Percentiles rank a stretch among this genome's conserved stretches.
Evolutionary conservation across 2,329 filamentous ascomycete species (phyloP).

Genomic region (Phaeophleospora eucalypticola): DNA sequence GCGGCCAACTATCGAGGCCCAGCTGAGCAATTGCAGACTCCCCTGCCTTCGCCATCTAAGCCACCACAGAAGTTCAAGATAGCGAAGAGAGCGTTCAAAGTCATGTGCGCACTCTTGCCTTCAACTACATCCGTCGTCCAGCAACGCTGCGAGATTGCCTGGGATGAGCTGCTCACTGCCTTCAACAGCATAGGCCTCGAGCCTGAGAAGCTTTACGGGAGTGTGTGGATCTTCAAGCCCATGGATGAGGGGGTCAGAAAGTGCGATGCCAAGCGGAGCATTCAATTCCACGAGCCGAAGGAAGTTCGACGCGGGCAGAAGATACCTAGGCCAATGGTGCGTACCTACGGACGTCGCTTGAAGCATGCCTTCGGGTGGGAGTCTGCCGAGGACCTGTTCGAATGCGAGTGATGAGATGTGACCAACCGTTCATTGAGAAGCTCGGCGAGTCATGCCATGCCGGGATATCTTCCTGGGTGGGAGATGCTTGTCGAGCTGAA

Average conservation of each 20-base stretch:
- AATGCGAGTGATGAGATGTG: slow-evolving; percentile 22
- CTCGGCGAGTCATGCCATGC: not conserved
- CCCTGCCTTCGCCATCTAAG: not conserved
- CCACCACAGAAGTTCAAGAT: slow-evolving; percentile 11
- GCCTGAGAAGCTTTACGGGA: slow-evolving; percentile 57
- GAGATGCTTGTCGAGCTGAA: not conserved
- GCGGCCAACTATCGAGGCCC: not conserved
- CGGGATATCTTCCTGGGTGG: not conserved
- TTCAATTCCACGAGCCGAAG: slow-evolving; percentile 61
- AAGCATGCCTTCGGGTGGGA: slow-evolving; percentile 34
- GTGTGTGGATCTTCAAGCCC: slow-evolving; percentile 55
- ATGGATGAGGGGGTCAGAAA: slow-evolving; percentile 15
- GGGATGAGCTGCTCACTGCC: slow-evolving; percentile 53
- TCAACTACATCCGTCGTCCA: slow-evolving; percentile 29
- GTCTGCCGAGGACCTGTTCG: slow-evolving; percentile 22
- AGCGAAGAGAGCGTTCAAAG: slow-evolving; percentile 32
- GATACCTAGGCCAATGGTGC: slow-evolving; percentile 46
- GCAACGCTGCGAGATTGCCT: slow-evolving; percentile 48
- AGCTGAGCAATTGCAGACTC: not conserved
- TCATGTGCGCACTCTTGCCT: slow-evolving; percentile 44
- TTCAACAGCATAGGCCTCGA: slow-evolving; percentile 49
- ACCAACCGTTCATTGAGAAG: not conserved
- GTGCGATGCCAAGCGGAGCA: slow-evolving; percentile 45
- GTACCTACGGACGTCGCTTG: slow-evolving; percentile 48
- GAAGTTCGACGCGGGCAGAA: slow-evolving; percentile 43